These are phyloP conservation scores for Geotrichum citri-aurantii DNA, from an alignment of 1,139 yeast genomes.

Conservation along the genomic window DNA sequence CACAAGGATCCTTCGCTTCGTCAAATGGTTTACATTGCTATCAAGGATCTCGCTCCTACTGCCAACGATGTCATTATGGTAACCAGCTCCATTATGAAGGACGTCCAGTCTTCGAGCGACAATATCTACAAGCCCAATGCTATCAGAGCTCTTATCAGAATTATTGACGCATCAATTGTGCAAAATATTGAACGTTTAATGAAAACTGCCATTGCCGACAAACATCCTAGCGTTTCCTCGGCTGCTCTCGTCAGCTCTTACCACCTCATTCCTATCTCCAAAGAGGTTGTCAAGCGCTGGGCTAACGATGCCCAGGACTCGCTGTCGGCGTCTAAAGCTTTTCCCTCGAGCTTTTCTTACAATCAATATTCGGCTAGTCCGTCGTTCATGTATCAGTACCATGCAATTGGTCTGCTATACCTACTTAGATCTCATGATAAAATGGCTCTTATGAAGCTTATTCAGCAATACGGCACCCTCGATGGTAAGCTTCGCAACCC, in stretches of 20 bases:
- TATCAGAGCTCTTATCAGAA: slow-evolving; percentile 82
- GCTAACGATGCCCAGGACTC: slow-evolving; percentile 91
- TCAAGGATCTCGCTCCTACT: slow-evolving; percentile 77
- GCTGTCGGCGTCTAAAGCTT: slow-evolving; percentile 52
- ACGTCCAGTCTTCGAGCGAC: slow-evolving; percentile 79
- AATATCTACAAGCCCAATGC: slow-evolving; percentile 89
- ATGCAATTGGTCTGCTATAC: slow-evolving; percentile 86
- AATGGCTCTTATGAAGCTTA: slow-evolving; percentile 88
- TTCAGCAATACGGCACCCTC: slow-evolving; percentile 61
- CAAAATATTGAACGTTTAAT: slow-evolving; percentile 91
- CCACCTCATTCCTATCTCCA: slow-evolving; percentile 82
- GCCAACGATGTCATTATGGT: slow-evolving; percentile 96
- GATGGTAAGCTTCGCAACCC: slow-evolving; percentile 45
- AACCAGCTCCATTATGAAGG: slow-evolving; percentile 96
- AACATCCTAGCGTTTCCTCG: slow-evolving; percentile 78
- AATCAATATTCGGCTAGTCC: slow-evolving; percentile 24
- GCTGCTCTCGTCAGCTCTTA: slow-evolving; percentile 92
- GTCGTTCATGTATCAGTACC: slow-evolving; percentile 84
- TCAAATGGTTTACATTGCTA: slow-evolving; percentile 89
- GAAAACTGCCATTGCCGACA: slow-evolving; percentile 89
- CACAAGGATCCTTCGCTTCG: slow-evolving; percentile 87
- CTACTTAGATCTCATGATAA: slow-evolving; percentile 86
- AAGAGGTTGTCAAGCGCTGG: slow-evolving; percentile 89
- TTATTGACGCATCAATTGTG: slow-evolving; percentile 86
- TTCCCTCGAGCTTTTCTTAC: slow-evolving; percentile 47